Base-by-base conservation (phyloP, 1,139 yeast species). In the Blastobotrys buckinghamii region DNA sequence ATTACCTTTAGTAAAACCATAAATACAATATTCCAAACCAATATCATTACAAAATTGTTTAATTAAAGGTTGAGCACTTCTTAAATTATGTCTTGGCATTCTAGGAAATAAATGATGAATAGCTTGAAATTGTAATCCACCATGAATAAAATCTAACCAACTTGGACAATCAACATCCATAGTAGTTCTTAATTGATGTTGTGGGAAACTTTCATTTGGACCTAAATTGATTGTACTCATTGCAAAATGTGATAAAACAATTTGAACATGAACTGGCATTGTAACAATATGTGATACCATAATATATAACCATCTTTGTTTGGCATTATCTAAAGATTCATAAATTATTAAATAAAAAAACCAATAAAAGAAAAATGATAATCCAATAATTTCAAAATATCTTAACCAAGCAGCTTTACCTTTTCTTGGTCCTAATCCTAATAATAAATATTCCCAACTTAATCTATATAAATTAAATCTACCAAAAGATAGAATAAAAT, bases 101-200 rank as follows among this genome's bases (percentile, higher is more conserved):
- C 97, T 73, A 16, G 97, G 97, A 66, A 88, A 88, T 56, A 88
- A 71, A 64, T 88, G 97, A 64, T 88, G 97, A 46, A 88, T 79
- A 1, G 89, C 95, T 64, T 88, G 97, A 69, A 87, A 88, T 65
- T 88, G 97, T 46, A 88, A 75, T 0, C 97, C 97, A 6, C 96
- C 97, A 60, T 88, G 97, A 59, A 88, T 74, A 60, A 81, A 88
- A 65, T 88, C 97, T 45, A 88, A 72, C 96, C 96, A 88, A 54
- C 79, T 81, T 1, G 97, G 96, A 68, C 97, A 88, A 60, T 84
- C 94, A 16, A 88, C 96, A 63, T 88, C 97, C 96, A 88, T 89
- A 5, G 96, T 88, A 1, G 97, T 88, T 59, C 97, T 75, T 16
- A 88, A 62, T 65, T 88, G 96, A 58, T 92, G 77, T 56, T 84